Evolutionary conservation across 2,329 filamentous ascomycete genomes (phyloP).

Genomic region (Beauveria scarabaeidicola): DNA sequence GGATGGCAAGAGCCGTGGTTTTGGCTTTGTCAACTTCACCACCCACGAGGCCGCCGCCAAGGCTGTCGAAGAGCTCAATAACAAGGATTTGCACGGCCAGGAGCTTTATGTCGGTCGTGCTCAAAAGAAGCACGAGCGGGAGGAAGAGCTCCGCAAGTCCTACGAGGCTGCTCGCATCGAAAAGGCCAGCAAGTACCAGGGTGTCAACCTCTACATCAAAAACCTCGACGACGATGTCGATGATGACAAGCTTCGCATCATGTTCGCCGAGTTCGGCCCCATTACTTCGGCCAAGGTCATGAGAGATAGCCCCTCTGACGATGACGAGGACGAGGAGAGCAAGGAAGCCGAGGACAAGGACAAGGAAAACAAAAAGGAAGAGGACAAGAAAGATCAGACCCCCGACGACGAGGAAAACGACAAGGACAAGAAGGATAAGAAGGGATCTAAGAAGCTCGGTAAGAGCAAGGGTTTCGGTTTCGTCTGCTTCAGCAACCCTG

Average conservation of each 20-base stretch:
- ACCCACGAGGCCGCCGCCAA: conserved; percentile 78
- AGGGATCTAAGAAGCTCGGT: conserved; percentile 60
- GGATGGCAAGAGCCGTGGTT: conserved; percentile 90
- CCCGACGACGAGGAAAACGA: conserved; percentile 36
- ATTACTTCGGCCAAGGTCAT: conserved; percentile 99
- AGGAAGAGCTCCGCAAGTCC: conserved; percentile 97
- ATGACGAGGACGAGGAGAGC: conserved; percentile 46
- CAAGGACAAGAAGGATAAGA: conserved; percentile 52
- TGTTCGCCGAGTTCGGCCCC: conserved; percentile 84
- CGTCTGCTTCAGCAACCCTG: conserved; percentile 99
- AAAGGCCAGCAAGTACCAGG: conserved; percentile 99
- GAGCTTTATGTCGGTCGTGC: conserved; percentile 96
- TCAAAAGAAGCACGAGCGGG: conserved; percentile 99
- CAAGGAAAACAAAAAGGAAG: conserved; percentile 40
- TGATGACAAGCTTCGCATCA: conserved; percentile 91
- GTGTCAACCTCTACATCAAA: conserved; percentile 99
- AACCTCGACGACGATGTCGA: conserved; percentile 96
- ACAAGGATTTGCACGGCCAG: conserved; percentile 85
- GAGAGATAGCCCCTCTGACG: conserved; percentile 64
- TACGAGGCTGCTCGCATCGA: conserved; percentile 96
- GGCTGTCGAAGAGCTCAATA: conserved; percentile 87
- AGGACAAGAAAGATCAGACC: conserved; percentile 34
- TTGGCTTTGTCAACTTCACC: conserved; percentile 93
- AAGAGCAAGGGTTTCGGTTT: conserved; percentile 99
- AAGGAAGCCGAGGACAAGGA: conserved; percentile 46